These are phyloP conservation scores for Tephrocybe sp. DNA, from an alignment of 768 basidiomycete species.

Conservation along the genomic window DNA sequence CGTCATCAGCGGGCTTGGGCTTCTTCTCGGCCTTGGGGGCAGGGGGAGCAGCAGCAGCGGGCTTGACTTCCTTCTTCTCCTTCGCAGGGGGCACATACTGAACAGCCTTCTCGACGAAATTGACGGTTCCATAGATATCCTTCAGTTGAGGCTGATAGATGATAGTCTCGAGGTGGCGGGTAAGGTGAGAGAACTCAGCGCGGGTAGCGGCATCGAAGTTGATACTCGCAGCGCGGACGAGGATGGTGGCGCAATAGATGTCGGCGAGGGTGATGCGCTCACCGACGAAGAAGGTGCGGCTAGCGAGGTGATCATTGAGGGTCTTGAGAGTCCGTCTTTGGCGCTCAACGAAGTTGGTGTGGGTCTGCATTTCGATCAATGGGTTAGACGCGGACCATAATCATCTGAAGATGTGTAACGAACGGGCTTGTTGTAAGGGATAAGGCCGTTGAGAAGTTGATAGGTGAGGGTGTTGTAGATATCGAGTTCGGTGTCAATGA, in stretches of 20 bases:
- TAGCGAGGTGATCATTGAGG: conserved; percentile 70
- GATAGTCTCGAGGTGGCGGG: conserved; percentile 87
- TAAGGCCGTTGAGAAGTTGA: conserved; percentile 35
- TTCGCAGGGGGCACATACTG: conserved; percentile 76
- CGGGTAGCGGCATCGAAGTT: conserved; percentile 69
- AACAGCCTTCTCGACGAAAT: conserved; percentile 67
- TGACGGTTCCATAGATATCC: conserved; percentile 57
- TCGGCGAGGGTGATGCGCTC: conserved; percentile 97
- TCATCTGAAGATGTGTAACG: conserved; percentile 21
- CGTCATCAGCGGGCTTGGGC: conserved; percentile 59
- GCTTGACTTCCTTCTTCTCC: conserved; percentile 69
- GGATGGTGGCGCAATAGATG: conserved; percentile 59
- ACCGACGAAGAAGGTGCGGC: conserved; percentile 86
- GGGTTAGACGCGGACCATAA: background rate
- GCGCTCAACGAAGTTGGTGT: conserved; percentile 52
- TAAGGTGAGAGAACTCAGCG: conserved; percentile 66
- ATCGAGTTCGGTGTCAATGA: conserved; percentile 56
- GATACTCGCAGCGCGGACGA: conserved; percentile 52
- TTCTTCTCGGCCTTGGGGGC: conserved; percentile 64
- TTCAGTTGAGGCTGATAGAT: conserved; percentile 79
- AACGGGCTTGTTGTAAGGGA: conserved; percentile 73
- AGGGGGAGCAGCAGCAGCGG: conserved; percentile 48
- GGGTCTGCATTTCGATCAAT: conserved; percentile 46
- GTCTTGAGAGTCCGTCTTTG: conserved; percentile 60
- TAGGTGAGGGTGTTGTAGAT: conserved; percentile 25